Conservation (phyloP, 345 rosid species). For the Erysimum cheiranthoides region DNA sequence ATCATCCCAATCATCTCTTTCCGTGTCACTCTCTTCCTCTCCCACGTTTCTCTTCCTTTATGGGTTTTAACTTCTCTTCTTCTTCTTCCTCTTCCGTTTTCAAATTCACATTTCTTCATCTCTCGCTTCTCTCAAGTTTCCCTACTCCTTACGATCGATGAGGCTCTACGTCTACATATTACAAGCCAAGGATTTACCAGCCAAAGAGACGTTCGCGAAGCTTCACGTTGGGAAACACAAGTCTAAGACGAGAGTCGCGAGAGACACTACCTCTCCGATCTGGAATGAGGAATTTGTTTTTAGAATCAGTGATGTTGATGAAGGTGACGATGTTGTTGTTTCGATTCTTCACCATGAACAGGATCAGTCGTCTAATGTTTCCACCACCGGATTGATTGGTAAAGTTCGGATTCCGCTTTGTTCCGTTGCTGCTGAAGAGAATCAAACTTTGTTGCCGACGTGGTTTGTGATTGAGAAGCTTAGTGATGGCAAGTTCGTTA, state of each 20-base stretch:
- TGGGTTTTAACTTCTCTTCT: conserved; percentile 38
- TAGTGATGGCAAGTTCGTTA: conserved; percentile 52
- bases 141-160: conserved; percentile 40
- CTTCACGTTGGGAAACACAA: conserved; percentile 71
- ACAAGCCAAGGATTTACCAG: conserved; percentile 72
- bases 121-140: conserved; percentile 24
- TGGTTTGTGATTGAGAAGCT: conserved; percentile 69
- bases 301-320: conserved; percentile 48
- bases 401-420: conserved; percentile 61
- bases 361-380: conserved; percentile 46
- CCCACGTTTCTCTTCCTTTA: conserved; percentile 42
- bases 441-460: conserved; percentile 74
- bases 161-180: conserved; percentile 76
- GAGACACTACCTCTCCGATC: conserved; percentile 53
- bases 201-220: conserved; percentile 56
- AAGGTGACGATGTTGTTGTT: conserved; percentile 54
- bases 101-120: not conserved
- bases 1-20: conserved; percentile 37
- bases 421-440: conserved; percentile 54
- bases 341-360: conserved; percentile 56
- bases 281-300: conserved; percentile 91
- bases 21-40: conserved; percentile 47
- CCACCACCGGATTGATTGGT: conserved; percentile 60
- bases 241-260: conserved; percentile 61
- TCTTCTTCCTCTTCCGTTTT: conserved; percentile 13